Evolutionary conservation across 164 flowering plant genomes (phyloP), one percentile per base, ranked within the genome.

Genomic region (Chimonanthus praecox): DNA sequence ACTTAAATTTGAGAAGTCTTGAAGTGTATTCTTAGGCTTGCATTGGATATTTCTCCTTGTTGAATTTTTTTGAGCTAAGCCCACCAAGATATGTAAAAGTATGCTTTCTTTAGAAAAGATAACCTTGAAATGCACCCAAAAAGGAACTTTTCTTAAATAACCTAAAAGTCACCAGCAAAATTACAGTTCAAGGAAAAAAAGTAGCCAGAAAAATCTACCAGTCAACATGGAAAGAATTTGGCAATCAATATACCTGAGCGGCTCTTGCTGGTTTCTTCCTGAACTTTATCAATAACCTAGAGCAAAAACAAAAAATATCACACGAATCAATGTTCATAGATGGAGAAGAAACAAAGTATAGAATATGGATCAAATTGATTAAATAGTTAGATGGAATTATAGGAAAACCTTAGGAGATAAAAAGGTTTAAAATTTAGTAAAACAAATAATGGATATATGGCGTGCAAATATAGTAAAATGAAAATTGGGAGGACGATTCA

Each of bases 261-360:
- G 75, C 80, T 88, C 78, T 88, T 81, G 75, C 64, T 84, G 49
- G 85, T 82, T 78, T 88, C 88, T 80, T 88, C 89, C 77, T 88
- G 89, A 76, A 86, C 91, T 81, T 86, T 86, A 71, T 86, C 89
- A 79, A 88, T 88, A 64, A 86, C 91, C 88, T 86, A 81, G n/a
- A 75, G 67, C 61, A 45, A 72, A 71, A 72, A 3, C 58, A 44
- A 50, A 21, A 43, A 10, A 46, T 66, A 11, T 8, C 46, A 16
- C 45, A 21, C 43, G 15, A n/a, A 54, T 13, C 60, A 54, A 54
- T 54, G 16, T 54, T 54, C 16, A 54, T 33, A 1, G 33, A 33
- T 33, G 33, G 33, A 33, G 33, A 1, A 33, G 0, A 33, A 33
- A 33, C 2, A 33, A 33, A 33, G 1, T 33, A 33, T 33, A 1